Evolutionary conservation across 2,329 filamentous ascomycete species (phyloP).

Genomic region (Sphaerulina populicola): DNA sequence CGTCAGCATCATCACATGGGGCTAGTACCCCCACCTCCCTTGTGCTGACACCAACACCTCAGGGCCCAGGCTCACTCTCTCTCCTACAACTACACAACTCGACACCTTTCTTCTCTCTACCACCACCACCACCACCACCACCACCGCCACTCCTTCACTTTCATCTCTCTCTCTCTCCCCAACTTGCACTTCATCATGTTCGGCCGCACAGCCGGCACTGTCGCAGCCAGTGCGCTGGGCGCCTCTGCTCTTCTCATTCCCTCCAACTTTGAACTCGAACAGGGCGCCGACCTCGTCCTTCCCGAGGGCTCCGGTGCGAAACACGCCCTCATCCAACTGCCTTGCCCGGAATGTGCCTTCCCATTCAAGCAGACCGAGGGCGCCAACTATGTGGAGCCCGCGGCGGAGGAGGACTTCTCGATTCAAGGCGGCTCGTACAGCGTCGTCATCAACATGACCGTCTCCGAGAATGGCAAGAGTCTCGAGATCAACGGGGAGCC

Average conservation of each 20-base stretch:
- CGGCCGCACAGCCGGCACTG: conserved; percentile 29
- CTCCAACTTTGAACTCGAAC: conserved; percentile 30
- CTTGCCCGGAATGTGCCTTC: conserved; percentile 50
- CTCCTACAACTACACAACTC: not conserved
- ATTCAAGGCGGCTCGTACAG: conserved; percentile 30
- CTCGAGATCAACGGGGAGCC: conserved; percentile 54
- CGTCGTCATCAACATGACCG: conserved; percentile 44
- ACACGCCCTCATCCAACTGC: conserved; percentile 41
- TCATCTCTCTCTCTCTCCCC: not conserved
- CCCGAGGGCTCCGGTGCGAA: conserved; percentile 32
- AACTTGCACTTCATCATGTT: conserved; percentile 25
- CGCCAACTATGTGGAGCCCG: conserved; percentile 14
- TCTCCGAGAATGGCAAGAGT: conserved; percentile 41
- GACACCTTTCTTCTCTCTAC: not conserved
- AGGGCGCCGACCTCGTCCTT: conserved; percentile 3
- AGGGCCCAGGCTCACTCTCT: not conserved
- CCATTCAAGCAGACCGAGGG: conserved; percentile 25
- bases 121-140: not conserved
- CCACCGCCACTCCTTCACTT: not conserved
- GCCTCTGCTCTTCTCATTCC: conserved; percentile 47
- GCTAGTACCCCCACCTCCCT: no score
- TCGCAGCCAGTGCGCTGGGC: conserved; percentile 26
- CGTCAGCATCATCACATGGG: no score
- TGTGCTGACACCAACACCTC: no score
- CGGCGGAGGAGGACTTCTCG: conserved; percentile 26